These are phyloP conservation scores for Castanea sativa DNA, from an alignment of 306 rosid species.

Conservation along the genomic window DNA sequence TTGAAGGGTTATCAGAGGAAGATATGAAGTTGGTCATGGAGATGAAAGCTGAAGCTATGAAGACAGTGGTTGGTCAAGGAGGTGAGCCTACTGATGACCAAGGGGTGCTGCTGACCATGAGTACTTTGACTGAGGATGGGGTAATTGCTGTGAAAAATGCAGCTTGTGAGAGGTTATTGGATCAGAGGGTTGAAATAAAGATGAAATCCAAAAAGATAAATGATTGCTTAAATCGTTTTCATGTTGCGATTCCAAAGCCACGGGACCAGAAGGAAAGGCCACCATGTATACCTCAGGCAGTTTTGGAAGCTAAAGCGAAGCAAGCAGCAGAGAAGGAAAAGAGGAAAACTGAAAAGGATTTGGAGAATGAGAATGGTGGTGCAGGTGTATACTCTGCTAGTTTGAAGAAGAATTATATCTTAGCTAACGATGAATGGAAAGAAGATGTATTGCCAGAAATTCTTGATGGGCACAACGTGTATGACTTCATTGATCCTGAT, in stretches of 20 bases:
- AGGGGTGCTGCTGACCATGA: slow-evolving; percentile 73
- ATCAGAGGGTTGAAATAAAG: slow-evolving; percentile 81
- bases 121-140: slow-evolving; percentile 83
- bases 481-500: slow-evolving; percentile 79
- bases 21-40: slow-evolving; percentile 72
- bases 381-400: slow-evolving; percentile 88
- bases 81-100: slow-evolving; percentile 62
- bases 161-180: slow-evolving; percentile 74
- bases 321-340: slow-evolving; percentile 57
- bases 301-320: slow-evolving; percentile 67
- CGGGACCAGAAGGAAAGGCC: slow-evolving; percentile 85
- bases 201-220: slow-evolving; percentile 81
- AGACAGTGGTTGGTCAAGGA: slow-evolving; percentile 73
- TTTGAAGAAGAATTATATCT: slow-evolving; percentile 67
- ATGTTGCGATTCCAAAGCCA: slow-evolving; percentile 74
- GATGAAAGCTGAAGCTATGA: slow-evolving; percentile 82
- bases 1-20: slow-evolving; percentile 74
- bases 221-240: slow-evolving; percentile 75
- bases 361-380: slow-evolving; percentile 90
- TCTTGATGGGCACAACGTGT: slow-evolving; percentile 90
- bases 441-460: slow-evolving; percentile 84
- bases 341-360: slow-evolving; percentile 67
- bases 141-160: slow-evolving; percentile 84
- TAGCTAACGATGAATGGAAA: slow-evolving; percentile 85
- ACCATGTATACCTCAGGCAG: slow-evolving; percentile 65